Evolutionary conservation across 768 basidiomycete species (phyloP).

Genomic region (Boletus sp.): DNA sequence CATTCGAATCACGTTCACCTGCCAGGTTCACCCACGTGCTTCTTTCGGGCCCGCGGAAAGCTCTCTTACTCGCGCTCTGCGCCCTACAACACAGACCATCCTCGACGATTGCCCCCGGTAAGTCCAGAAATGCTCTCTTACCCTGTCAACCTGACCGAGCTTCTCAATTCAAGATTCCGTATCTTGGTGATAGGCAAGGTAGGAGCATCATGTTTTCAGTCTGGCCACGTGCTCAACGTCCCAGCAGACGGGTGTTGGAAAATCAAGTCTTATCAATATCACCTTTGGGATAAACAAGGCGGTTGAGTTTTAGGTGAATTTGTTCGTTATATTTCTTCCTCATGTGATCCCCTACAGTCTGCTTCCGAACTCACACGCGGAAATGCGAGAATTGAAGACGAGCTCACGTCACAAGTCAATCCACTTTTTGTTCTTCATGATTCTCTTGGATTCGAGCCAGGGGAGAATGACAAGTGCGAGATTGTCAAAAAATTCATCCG

Average conservation of each 20-base stretch:
- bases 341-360: background rate
- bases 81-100: background rate
- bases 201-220: background rate
- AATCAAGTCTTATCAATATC: background rate
- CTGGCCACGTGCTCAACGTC: background rate
- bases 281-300: background rate
- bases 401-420: background rate
- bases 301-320: background rate
- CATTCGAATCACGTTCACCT: background rate
- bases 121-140: background rate
- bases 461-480: background rate
- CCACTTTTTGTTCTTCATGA: background rate
- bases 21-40: background rate
- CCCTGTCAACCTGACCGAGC: background rate
- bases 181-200: background rate
- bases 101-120: background rate
- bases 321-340: background rate
- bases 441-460: slow-evolving; percentile 1
- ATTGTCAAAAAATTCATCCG: background rate
- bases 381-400: background rate
- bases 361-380: background rate
- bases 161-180: background rate
- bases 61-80: background rate
- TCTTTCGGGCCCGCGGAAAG: background rate
- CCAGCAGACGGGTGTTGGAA: background rate